Evolutionary conservation across 2,329 filamentous ascomycete genomes (phyloP).

Genomic region (Diaporthe ilicicola): DNA sequence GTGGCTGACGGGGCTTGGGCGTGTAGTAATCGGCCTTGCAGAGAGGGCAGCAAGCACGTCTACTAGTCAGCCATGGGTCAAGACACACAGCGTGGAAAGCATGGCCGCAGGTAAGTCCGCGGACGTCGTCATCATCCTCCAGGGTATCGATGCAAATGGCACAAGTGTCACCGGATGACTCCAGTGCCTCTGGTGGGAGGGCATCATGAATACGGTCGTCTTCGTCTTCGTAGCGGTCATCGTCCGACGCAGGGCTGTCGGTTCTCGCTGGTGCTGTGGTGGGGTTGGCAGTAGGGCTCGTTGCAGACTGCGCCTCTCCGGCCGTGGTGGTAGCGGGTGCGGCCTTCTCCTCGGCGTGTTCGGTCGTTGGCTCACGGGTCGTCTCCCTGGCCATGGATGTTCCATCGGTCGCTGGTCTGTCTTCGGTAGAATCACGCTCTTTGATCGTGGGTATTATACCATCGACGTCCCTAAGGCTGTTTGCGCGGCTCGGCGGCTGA

Average conservation of each 20-base stretch:
- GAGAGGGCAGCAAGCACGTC: slow-evolving; percentile 93
- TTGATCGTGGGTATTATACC: slow-evolving; percentile 59
- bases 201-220: slow-evolving; percentile 87
- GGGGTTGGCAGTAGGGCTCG: slow-evolving; percentile 32
- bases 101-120: slow-evolving; percentile 94
- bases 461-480: slow-evolving; percentile 75
- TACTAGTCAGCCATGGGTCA: slow-evolving; percentile 94
- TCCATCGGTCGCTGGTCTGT: slow-evolving; percentile 44
- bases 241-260: slow-evolving; percentile 28
- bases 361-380: slow-evolving; percentile 30
- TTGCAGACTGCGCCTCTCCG: slow-evolving; percentile 3
- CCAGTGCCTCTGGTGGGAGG: slow-evolving; percentile 81
- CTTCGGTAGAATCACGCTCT: slow-evolving; percentile 55
- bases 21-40: slow-evolving; percentile 99
- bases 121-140: slow-evolving; percentile 94
- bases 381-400: slow-evolving; percentile 41
- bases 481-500: slow-evolving; percentile 74
- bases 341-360: slow-evolving; percentile 30
- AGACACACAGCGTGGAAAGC: slow-evolving; percentile 96
- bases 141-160: slow-evolving; percentile 95
- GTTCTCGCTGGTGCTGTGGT: slow-evolving; percentile 31
- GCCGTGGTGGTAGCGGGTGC: not conserved
- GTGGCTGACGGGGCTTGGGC: slow-evolving; percentile 80
- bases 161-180: slow-evolving; percentile 88
- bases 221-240: slow-evolving; percentile 70